phyloP scores from a whole-genome alignment of 2,329 filamentous ascomycete species.

The Colletotrichum tamarilloi region DNA sequence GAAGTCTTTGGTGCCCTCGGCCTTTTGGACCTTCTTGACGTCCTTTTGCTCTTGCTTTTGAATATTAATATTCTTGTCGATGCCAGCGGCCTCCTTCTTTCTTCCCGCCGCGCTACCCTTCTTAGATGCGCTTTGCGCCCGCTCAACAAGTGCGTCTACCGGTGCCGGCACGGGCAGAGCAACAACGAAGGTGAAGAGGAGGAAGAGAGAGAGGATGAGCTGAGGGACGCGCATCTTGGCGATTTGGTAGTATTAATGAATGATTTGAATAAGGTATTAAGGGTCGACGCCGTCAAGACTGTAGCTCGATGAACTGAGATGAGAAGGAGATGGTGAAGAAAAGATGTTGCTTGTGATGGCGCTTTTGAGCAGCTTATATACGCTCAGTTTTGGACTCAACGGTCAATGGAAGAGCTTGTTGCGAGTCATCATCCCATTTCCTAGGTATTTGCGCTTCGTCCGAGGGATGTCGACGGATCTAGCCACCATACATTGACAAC shows the following conservation, averaged over 20 bases:
- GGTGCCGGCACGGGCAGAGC: constrained; percentile 21
- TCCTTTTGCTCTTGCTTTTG: constrained; percentile 21
- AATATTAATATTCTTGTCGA: constrained; percentile 21
- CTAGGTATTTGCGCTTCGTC: not conserved
- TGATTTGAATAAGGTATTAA: not conserved
- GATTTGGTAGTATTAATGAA: not conserved
- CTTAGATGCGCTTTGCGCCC: not conserved
- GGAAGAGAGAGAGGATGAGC: constrained; percentile 15
- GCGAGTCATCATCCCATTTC: not conserved
- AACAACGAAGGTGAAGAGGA: constrained; percentile 9
- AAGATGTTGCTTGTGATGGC: fast-evolving
- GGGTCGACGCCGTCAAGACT: not conserved
- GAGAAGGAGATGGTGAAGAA: not conserved
- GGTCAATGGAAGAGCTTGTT: not conserved
- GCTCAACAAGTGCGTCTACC: not conserved
- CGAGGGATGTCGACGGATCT: not conserved
- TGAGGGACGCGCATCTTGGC: constrained; percentile 18
- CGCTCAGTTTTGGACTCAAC: not conserved
- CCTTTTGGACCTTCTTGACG: constrained; percentile 8
- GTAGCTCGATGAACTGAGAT: not conserved
- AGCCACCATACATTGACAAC: not conserved
- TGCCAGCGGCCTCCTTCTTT: not conserved
- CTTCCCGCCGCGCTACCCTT: not conserved
- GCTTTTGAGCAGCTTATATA: not conserved
- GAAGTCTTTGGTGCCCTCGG: not conserved